These are phyloP conservation scores for Phanerochaete sordida DNA, from an alignment of 768 basidiomycete species.

Conservation along the genomic window DNA sequence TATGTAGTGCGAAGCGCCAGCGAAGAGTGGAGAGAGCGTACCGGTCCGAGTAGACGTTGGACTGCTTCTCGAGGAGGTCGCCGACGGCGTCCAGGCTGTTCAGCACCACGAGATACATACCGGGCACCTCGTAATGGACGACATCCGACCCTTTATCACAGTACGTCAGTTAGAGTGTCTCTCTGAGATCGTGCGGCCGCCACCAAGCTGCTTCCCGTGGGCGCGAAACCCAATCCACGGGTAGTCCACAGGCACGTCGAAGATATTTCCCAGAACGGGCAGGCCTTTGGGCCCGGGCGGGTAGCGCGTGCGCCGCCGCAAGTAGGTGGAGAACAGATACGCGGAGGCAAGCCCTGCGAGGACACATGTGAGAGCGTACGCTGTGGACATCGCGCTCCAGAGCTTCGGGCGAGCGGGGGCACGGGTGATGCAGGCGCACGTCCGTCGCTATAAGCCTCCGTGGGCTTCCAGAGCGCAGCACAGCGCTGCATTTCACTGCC, in stretches of 20 bases:
- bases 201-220: conserved; percentile 10
- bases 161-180: too few relatives aligned
- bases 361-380: too few relatives aligned
- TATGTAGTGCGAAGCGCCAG: background rate
- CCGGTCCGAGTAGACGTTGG: conserved; percentile 9
- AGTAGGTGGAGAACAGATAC: too few relatives aligned
- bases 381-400: too few relatives aligned
- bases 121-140: conserved; percentile 2
- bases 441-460: too few relatives aligned
- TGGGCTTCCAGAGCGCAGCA: too few relatives aligned
- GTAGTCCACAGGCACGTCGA: conserved; percentile 14
- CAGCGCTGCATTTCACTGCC: too few relatives aligned
- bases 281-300: conserved; percentile 15
- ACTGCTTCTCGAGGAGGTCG: conserved; percentile 11
- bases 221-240: conserved; percentile 11
- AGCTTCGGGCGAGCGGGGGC: too few relatives aligned
- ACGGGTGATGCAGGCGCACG: too few relatives aligned
- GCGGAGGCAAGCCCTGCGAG: too few relatives aligned
- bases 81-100: background rate
- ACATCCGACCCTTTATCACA: conserved; percentile 7
- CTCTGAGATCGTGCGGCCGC: too few relatives aligned
- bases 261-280: conserved; percentile 16
- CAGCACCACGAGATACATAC: background rate
- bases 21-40: background rate
- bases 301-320: background rate